Evolutionary conservation across 2,329 filamentous ascomycete species (phyloP).

Genomic region (Cyphellophora europaea): DNA sequence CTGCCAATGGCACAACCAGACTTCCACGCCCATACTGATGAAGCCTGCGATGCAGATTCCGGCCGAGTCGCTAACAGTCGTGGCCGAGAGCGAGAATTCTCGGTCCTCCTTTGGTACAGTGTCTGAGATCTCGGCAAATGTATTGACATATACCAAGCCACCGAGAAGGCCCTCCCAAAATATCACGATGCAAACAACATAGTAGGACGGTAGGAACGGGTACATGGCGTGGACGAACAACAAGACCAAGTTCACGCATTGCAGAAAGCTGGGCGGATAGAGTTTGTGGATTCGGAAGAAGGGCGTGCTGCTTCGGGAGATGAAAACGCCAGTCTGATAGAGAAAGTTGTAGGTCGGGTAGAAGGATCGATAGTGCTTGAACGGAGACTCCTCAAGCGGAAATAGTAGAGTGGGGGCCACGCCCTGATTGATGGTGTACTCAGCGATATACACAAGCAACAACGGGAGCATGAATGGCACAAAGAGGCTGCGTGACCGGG

Average conservation of each 20-base stretch:
- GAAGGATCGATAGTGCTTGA: conserved; percentile 72
- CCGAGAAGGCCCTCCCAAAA: conserved; percentile 94
- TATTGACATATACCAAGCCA: conserved; percentile 89
- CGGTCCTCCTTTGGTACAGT: conserved; percentile 66
- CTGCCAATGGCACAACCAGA: conserved; percentile 74
- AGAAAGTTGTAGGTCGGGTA: conserved; percentile 93
- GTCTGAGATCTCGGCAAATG: conserved; percentile 89
- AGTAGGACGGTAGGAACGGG: conserved; percentile 75
- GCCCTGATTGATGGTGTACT: conserved; percentile 97
- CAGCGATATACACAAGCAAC: conserved; percentile 84
- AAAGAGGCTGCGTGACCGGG: conserved; percentile 61
- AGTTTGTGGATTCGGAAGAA: conserved; percentile 73
- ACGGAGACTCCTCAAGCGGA: conserved; percentile 66
- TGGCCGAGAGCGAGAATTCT: conserved; percentile 84
- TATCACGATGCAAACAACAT: conserved; percentile 71
- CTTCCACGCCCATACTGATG: conserved; percentile 72
- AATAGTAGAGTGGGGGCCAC: conserved; percentile 86
- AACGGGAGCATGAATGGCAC: conserved; percentile 81
- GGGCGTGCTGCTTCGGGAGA: conserved; percentile 83
- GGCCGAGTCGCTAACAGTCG: conserved; percentile 82
- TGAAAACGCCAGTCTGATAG: conserved; percentile 90
- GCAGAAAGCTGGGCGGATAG: conserved; percentile 73
- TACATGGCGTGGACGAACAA: conserved; percentile 69
- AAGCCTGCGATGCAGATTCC: conserved; percentile 87
- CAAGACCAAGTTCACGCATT: conserved; percentile 66